Percentiles rank a stretch among this genome's conserved stretches.
Conservation (phyloP, 2,329 filamentous ascomycete genomes). For the Lachnum nothofagi region DNA sequence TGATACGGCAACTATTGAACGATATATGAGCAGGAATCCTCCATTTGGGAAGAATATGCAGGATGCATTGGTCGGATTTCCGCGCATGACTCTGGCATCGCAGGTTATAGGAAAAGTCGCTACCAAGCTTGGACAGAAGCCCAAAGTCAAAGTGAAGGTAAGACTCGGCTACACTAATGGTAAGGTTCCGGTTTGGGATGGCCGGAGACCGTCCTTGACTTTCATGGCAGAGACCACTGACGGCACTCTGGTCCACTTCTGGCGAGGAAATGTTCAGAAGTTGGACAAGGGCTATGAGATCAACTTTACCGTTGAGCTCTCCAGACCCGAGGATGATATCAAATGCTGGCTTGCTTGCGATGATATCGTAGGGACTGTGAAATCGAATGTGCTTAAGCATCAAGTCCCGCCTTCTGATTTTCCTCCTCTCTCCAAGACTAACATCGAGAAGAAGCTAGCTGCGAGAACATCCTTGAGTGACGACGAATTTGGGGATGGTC, state of each 20-base stretch:
- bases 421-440: slow-evolving; percentile 6
- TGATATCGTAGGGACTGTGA: slow-evolving; percentile 63
- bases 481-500: slow-evolving; percentile 30
- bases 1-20: slow-evolving; percentile 70
- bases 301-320: slow-evolving; percentile 53
- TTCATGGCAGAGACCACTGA: slow-evolving; percentile 68
- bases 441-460: neutral
- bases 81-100: slow-evolving; percentile 45
- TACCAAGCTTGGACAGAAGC: slow-evolving; percentile 37
- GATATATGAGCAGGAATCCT: slow-evolving; percentile 70
- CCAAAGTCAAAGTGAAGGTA: slow-evolving; percentile 58
- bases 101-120: slow-evolving; percentile 31
- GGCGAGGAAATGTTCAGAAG: slow-evolving; percentile 57
- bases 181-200: slow-evolving; percentile 57
- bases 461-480: neutral
- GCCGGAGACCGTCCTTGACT: slow-evolving; percentile 63
- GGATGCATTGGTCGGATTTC: slow-evolving; percentile 64
- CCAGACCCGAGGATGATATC: slow-evolving; percentile 51
- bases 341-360: slow-evolving; percentile 75
- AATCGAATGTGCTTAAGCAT: slow-evolving; percentile 22
- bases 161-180: slow-evolving; percentile 69
- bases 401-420: slow-evolving; percentile 35
- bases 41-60: slow-evolving; percentile 72
- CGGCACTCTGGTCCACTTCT: slow-evolving; percentile 66
- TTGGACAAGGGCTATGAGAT: slow-evolving; percentile 56